These are phyloP conservation scores for Xerocomus nothofagi DNA, from an alignment of 1,284 basidiomycete genomes.

Conservation along the genomic window DNA sequence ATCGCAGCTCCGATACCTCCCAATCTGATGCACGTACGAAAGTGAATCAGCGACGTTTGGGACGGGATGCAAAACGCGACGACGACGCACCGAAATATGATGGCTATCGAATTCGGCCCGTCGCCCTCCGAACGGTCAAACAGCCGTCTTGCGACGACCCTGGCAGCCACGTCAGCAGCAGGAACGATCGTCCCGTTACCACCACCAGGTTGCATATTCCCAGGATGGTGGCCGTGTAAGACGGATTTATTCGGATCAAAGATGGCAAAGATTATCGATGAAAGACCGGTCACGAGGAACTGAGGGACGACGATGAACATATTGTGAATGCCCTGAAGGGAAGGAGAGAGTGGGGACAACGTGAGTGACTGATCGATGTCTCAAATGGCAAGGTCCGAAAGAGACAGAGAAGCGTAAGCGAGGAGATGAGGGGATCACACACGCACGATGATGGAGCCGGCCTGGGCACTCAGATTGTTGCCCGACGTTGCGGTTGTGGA, in stretches of 20 bases:
- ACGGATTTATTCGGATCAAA: constrained; percentile 58
- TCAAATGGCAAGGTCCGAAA: constrained; percentile 1
- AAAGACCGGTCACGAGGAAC: constrained; percentile 67
- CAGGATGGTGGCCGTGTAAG: constrained; percentile 40
- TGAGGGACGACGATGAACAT: constrained; percentile 82
- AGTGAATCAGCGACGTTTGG: too few relatives aligned
- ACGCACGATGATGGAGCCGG: constrained; percentile 85
- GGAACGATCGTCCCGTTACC: constrained; percentile 29
- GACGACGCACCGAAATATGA: constrained; percentile 68
- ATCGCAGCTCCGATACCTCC: constrained; percentile 73
- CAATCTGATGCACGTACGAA: too few relatives aligned
- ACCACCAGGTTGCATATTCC: constrained; percentile 28
- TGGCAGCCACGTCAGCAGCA: too few relatives aligned
- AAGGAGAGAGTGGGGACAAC: too few relatives aligned
- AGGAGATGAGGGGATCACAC: constrained; percentile 6
- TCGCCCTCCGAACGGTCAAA: constrained; percentile 13
- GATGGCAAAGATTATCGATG: constrained; percentile 65
- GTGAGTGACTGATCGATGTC: too few relatives aligned
- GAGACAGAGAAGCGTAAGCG: constrained; percentile 3
- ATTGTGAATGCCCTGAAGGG: constrained; percentile 83
- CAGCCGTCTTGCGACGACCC: constrained; percentile 10
- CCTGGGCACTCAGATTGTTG: constrained; percentile 66
- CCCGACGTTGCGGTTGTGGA: constrained; percentile 11
- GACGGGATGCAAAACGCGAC: too few relatives aligned
- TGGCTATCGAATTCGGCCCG: constrained; percentile 66